phyloP scores from a whole-genome alignment of 1,284 basidiomycete species.

The Grifola frondosa region DNA sequence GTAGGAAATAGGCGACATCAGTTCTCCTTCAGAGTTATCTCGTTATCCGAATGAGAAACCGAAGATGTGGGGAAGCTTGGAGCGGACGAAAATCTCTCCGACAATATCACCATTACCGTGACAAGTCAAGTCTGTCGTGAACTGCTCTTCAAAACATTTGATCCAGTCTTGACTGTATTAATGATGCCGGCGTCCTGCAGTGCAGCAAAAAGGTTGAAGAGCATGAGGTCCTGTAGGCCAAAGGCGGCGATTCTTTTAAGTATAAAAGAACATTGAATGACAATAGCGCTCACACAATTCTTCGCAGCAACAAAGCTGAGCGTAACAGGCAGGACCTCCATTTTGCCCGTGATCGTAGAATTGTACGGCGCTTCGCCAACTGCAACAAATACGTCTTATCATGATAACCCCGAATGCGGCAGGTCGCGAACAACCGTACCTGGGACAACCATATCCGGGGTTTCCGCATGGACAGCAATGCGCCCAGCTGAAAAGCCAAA shows the following conservation, averaged over 20 bases:
- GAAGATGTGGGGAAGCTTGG: too few relatives aligned
- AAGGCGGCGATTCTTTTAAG: neutral
- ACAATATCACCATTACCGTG: too few relatives aligned
- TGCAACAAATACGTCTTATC: conserved; percentile 7
- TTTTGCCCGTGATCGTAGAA: conserved; percentile 38
- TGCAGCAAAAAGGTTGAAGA: conserved; percentile 38
- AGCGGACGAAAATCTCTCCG: too few relatives aligned
- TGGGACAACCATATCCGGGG: conserved; percentile 42
- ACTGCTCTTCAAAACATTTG: conserved; percentile 19
- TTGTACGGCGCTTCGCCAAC: conserved; percentile 41
- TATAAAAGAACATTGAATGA: neutral
- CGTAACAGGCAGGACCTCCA: conserved; percentile 41
- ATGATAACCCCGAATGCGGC: too few relatives aligned
- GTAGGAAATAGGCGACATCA: too few relatives aligned
- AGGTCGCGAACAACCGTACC: conserved; percentile 21
- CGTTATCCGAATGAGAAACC: too few relatives aligned
- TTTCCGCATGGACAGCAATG: conserved; percentile 31
- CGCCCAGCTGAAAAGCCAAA: conserved; percentile 33
- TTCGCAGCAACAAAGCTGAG: conserved; percentile 38
- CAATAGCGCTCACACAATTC: conserved; percentile 32
- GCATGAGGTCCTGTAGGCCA: conserved; percentile 34
- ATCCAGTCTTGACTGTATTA: conserved; percentile 28
- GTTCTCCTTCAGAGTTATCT: too few relatives aligned
- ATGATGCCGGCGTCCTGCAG: conserved; percentile 36
- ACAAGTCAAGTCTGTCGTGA: too few relatives aligned